Base-by-base conservation (phyloP, 164 flowering plant genomes). In the Amborella trichopoda region DNA sequence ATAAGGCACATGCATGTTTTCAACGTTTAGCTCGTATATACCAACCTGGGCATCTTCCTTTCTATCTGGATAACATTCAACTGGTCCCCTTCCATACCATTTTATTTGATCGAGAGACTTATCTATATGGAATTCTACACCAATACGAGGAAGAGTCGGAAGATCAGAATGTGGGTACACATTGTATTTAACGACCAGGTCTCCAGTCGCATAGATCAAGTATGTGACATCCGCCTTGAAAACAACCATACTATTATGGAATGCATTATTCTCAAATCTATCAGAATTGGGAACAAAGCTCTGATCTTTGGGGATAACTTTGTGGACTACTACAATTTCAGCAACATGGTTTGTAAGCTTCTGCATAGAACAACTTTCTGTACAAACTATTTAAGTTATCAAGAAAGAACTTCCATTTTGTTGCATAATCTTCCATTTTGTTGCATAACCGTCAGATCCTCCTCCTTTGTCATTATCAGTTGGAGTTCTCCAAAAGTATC, bases 381-480 rank as follows among this genome's bases (percentile, higher is more conserved):
- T 63, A 40, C 49, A 27, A 58, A 81, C 74, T 26, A 37, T 26
- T n/a, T 39, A 84, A 28, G 58, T 58, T 63, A 61, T 84, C 75
- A 28, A 91, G 69, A 43, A 45, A 55, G 23, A 89, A 77, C 45
- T 72, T 75, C n/a, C n/a, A n/a, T n/a, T n/a, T n/a, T n/a, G n/a
- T n/a, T n/a, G n/a, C n/a, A n/a, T n/a, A n/a, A n/a, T n/a, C 61
- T 73, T 78, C 99, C 99, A 91, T 61, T 50, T 70, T 18, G 85
- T 69, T 18, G 64, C 60, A 50, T 91, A 84, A 70, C 96, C 80
- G 39, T 55, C 26, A 36, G 46, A 41, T 18, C 56, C 85, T 50
- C 96, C 98, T 11, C 98, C 99, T 56, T 80, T 84, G 68, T 91
- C 99, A 58, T 91, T 91, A 54, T 91, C 99, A 9, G 88, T 91